phyloP scores from a whole-genome alignment of 1,284 basidiomycete genomes.

The Schizopora paradoxa region DNA sequence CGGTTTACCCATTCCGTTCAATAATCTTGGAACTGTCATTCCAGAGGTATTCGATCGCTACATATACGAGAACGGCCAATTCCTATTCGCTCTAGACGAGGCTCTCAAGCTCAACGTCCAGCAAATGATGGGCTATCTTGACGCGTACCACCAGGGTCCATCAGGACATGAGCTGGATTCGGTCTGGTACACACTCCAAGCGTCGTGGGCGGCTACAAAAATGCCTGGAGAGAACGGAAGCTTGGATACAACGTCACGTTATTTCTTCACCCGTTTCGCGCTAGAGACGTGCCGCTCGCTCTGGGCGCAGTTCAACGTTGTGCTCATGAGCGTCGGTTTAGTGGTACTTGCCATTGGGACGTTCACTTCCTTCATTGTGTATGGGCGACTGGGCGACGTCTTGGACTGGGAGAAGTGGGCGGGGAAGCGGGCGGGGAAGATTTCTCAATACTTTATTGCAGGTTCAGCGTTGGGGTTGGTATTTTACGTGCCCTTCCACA shows the following conservation, averaged over 20 bases:
- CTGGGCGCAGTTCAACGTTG: slow-evolving; percentile 92
- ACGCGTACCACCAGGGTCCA: slow-evolving; percentile 64
- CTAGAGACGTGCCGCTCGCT: slow-evolving; percentile 73
- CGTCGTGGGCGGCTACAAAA: slow-evolving; percentile 40
- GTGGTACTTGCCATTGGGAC: slow-evolving; percentile 44
- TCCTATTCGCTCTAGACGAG: slow-evolving; percentile 36
- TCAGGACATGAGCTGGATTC: slow-evolving; percentile 70
- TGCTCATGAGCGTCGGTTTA: slow-evolving; percentile 70
- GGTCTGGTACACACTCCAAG: slow-evolving; percentile 49
- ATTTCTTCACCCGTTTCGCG: slow-evolving; percentile 58
- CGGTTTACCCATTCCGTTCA: slow-evolving; percentile 92
- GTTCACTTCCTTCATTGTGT: slow-evolving; percentile 44
- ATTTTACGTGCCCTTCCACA: neutral
- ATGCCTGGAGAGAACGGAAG: slow-evolving; percentile 29
- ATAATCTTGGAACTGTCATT: slow-evolving; percentile 88
- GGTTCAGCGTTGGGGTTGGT: slow-evolving; percentile 30
- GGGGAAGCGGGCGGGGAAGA: slow-evolving; percentile 26
- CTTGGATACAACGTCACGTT: slow-evolving; percentile 26
- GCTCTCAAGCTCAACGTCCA: slow-evolving; percentile 72
- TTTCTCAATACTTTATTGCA: slow-evolving; percentile 35
- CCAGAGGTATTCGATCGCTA: slow-evolving; percentile 76
- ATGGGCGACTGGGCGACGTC: slow-evolving; percentile 35
- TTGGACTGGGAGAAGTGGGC: slow-evolving; percentile 42
- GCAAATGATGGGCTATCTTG: slow-evolving; percentile 78
- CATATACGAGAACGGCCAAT: slow-evolving; percentile 21